Evolutionary conservation across 257 asterid species (phyloP).

Genomic region (Verbascum thapsus): DNA sequence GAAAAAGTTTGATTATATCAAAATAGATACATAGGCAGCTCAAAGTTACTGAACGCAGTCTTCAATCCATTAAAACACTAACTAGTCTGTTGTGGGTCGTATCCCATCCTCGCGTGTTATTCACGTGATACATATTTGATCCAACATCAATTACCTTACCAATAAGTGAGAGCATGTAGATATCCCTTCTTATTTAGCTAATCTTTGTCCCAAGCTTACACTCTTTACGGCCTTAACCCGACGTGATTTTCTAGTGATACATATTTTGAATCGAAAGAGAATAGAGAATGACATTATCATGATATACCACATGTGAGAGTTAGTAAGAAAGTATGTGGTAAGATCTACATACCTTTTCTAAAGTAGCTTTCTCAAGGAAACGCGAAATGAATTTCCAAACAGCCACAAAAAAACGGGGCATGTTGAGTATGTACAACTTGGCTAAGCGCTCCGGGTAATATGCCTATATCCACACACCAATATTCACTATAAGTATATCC

Average conservation of each 20-base stretch:
- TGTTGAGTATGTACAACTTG: slow-evolving; percentile 55
- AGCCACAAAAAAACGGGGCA: slow-evolving; percentile 75
- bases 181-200: too few species aligned
- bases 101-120: too few species aligned
- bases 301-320: not conserved
- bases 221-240: too few species aligned
- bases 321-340: not conserved
- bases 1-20: too few species aligned
- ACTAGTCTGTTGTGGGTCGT: too few species aligned
- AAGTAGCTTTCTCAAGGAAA: slow-evolving; percentile 68
- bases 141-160: too few species aligned
- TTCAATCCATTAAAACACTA: too few species aligned
- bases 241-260: not conserved
- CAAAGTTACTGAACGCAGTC: too few species aligned
- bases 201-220: not conserved
- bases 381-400: slow-evolving; percentile 70
- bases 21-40: too few species aligned
- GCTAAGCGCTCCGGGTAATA: slow-evolving; percentile 82
- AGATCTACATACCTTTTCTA: slow-evolving; percentile 52
- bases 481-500: slow-evolving; percentile 1
- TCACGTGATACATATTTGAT: too few species aligned
- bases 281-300: not conserved
- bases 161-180: too few species aligned
- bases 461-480: slow-evolving; percentile 40
- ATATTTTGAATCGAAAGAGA: not conserved